These are phyloP conservation scores for Boletus vermiculosoides DNA, from an alignment of 768 basidiomycete species.

Conservation along the genomic window DNA sequence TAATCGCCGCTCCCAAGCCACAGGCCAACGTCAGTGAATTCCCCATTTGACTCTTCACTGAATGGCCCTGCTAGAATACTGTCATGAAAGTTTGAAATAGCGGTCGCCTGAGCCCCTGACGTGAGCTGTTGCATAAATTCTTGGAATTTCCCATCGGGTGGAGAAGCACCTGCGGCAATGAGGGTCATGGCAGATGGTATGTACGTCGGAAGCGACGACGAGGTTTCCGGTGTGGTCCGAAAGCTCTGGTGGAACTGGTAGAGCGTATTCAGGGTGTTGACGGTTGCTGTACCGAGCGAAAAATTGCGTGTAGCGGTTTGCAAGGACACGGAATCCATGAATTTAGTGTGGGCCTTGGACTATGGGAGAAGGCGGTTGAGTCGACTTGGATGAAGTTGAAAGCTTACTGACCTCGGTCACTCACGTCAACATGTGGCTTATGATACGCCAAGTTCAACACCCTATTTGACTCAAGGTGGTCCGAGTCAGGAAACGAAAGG, in stretches of 20 bases:
- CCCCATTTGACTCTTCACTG: slow-evolving; percentile 51
- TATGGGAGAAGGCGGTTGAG: not conserved
- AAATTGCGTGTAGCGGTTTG: slow-evolving; percentile 1
- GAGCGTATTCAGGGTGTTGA: slow-evolving; percentile 12
- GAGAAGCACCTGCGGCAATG: slow-evolving; percentile 3
- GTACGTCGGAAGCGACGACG: slow-evolving; percentile 13
- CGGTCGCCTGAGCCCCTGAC: slow-evolving; percentile 38
- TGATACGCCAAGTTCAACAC: not conserved
- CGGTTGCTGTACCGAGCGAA: slow-evolving; percentile 1
- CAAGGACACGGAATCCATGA: slow-evolving; percentile 5
- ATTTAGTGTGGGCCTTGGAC: not conserved
- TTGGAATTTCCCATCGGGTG: slow-evolving; percentile 4
- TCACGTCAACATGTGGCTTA: slow-evolving; percentile 5
- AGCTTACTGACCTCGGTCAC: slow-evolving; percentile 6
- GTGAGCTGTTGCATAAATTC: slow-evolving; percentile 33
- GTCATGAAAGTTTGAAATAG: slow-evolving; percentile 41
- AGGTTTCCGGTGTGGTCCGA: not conserved
- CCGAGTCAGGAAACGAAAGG: no score
- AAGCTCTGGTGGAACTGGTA: not conserved
- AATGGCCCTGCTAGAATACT: slow-evolving; percentile 52
- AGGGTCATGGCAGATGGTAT: slow-evolving; percentile 12
- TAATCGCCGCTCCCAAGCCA: slow-evolving; percentile 48
- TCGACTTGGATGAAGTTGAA: not conserved
- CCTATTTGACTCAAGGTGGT: not conserved
- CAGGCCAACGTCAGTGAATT: slow-evolving; percentile 51